Conservation (phyloP, 2,329 filamentous ascomycete species). For the Venturia asperata region DNA sequence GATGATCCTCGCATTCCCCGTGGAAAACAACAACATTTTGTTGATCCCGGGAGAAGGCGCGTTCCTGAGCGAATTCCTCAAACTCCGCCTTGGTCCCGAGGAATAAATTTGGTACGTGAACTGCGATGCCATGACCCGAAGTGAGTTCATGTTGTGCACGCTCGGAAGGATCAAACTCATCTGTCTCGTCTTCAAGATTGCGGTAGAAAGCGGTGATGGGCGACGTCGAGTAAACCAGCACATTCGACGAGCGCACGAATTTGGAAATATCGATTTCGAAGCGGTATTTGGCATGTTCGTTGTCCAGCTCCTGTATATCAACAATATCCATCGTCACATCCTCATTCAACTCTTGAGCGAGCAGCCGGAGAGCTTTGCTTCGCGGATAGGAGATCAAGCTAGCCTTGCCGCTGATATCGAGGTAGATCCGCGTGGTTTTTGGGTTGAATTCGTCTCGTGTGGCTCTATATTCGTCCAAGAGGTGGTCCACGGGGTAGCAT, state of each 20-base stretch:
- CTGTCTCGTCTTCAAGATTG: background rate
- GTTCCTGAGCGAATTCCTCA: background rate
- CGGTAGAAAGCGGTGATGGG: background rate
- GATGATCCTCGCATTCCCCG: background rate
- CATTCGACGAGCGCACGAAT: background rate
- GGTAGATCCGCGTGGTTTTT: background rate
- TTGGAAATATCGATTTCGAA: constrained; percentile 2
- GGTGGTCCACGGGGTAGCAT: background rate
- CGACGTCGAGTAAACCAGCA: background rate
- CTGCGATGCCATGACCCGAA: background rate
- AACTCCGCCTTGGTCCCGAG: background rate
- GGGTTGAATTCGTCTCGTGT: background rate
- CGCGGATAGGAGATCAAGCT: background rate
- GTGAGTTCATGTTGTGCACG: background rate
- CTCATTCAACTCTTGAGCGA: background rate
- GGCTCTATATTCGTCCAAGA: background rate
- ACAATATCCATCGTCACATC: background rate
- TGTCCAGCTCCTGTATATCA: background rate
- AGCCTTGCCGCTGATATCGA: background rate
- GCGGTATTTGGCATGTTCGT: background rate
- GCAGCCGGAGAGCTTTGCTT: background rate
- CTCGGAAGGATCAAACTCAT: background rate
- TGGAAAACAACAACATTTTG: background rate
- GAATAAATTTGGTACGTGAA: background rate
- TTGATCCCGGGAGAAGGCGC: background rate